phyloP scores from a whole-genome alignment of 208 protist genomes.

The Acanthamoeba healyi region DNA sequence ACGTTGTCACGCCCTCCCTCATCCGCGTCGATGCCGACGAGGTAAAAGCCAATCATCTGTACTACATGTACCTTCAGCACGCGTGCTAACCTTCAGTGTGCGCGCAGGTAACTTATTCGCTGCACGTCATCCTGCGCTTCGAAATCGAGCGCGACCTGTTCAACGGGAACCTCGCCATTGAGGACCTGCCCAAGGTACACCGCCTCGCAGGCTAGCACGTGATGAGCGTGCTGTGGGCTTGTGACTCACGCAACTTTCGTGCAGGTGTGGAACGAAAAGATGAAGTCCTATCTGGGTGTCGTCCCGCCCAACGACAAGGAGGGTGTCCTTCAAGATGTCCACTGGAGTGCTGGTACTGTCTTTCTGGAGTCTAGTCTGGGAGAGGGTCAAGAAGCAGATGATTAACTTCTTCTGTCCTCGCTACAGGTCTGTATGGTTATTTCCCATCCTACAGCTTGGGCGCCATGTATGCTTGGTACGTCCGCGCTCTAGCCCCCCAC shows the following conservation, averaged over 20 bases:
- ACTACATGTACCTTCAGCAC: neutral
- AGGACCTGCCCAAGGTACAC: slow-evolving; percentile 5
- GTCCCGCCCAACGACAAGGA: neutral
- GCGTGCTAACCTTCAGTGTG: too few species aligned
- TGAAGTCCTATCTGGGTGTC: slow-evolving; percentile 29
- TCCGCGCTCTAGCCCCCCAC: neutral
- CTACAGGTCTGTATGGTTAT: slow-evolving; percentile 38
- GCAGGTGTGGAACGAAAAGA: slow-evolving; percentile 61
- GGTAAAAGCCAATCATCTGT: neutral
- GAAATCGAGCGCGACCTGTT: slow-evolving; percentile 43
- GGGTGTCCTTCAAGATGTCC: slow-evolving; percentile 47
- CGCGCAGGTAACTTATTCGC: slow-evolving; percentile 49
- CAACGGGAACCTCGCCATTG: neutral
- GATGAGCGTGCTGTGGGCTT: neutral
- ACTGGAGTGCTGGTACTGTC: slow-evolving; percentile 40
- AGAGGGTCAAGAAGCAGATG: neutral
- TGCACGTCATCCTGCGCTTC: slow-evolving; percentile 56
- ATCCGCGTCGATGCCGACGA: slow-evolving; percentile 63
- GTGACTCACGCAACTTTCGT: neutral
- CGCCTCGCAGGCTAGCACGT: neutral
- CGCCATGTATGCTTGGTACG: slow-evolving; percentile 60
- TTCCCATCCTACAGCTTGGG: slow-evolving; percentile 61
- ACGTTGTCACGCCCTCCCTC: slow-evolving; percentile 33
- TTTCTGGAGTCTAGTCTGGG: neutral
- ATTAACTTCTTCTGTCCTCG: neutral